phyloP scores from a whole-genome alignment of 2,329 filamentous ascomycete species.

The Tolypocladium endophyticum region DNA sequence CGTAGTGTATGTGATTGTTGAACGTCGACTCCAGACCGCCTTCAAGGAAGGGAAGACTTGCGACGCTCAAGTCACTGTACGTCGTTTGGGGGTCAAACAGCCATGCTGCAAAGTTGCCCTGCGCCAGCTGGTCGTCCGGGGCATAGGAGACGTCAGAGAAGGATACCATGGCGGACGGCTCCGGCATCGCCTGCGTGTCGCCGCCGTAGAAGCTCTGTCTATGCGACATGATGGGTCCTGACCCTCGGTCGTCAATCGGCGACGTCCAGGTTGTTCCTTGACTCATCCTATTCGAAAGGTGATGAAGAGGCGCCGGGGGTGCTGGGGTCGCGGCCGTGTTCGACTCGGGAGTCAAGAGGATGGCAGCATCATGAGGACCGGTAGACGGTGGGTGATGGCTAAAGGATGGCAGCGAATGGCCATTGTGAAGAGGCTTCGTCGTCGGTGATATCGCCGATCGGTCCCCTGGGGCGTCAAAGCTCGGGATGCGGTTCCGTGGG shows the following conservation, averaged over 20 bases:
- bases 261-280: slow-evolving; percentile 13
- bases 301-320: slow-evolving; percentile 12
- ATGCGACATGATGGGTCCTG: slow-evolving; percentile 24
- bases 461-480: slow-evolving; percentile 29
- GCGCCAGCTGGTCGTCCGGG: slow-evolving; percentile 22
- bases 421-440: not conserved
- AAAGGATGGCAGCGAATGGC: not conserved
- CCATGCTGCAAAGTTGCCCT: slow-evolving; percentile 40
- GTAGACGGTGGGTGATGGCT: slow-evolving; percentile 10
- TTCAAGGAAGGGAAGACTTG: slow-evolving; percentile 35
- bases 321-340: slow-evolving; percentile 16
- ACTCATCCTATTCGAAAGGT: slow-evolving; percentile 5
- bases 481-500: slow-evolving; percentile 38
- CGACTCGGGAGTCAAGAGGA: slow-evolving; percentile 32
- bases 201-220: slow-evolving; percentile 26
- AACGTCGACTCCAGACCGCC: slow-evolving; percentile 39
- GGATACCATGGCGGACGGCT: slow-evolving; percentile 22
- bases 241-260: slow-evolving; percentile 21
- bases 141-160: slow-evolving; percentile 10
- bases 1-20: slow-evolving; percentile 39
- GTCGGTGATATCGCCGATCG: not conserved
- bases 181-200: slow-evolving; percentile 16
- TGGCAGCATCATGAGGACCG: slow-evolving; percentile 34
- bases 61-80: slow-evolving; percentile 30
- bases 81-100: slow-evolving; percentile 35